Conservation (phyloP, 495 filamentous ascomycete species). For the Aspergillus heteromorphus region DNA sequence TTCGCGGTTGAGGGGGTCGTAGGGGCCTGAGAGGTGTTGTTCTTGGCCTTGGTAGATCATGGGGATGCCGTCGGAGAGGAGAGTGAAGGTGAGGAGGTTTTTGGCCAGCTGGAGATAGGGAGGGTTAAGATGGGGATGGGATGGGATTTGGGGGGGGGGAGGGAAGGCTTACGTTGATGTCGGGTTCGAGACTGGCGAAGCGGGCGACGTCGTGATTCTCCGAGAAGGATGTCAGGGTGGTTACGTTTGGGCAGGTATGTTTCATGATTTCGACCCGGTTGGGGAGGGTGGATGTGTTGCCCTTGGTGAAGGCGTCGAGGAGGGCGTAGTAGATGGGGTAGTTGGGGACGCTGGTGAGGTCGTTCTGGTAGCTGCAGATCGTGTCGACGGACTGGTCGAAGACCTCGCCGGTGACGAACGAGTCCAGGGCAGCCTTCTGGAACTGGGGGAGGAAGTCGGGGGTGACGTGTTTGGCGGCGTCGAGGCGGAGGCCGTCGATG, state of each 20-base stretch:
- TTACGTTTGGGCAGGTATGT: conserved; percentile 49
- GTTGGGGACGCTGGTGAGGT: conserved; percentile 54
- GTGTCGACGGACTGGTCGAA: conserved; percentile 14
- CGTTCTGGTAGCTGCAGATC: conserved; percentile 16
- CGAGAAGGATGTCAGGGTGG: conserved; percentile 61
- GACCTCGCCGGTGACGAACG: conserved; percentile 15
- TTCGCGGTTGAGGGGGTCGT: conserved; percentile 63
- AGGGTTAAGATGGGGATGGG: not conserved
- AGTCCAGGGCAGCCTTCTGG: conserved; percentile 8
- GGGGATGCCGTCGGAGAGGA: conserved; percentile 63
- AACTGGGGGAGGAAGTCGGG: conserved; percentile 61
- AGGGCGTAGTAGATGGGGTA: conserved; percentile 65
- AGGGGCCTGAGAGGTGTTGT: conserved; percentile 57
- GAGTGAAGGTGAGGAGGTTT: conserved; percentile 65
- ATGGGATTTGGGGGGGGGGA: not conserved
- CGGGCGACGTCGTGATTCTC: conserved; percentile 74
- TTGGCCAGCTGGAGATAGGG: conserved; percentile 38
- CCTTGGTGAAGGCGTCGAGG: conserved; percentile 53
- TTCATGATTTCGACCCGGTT: conserved; percentile 47
- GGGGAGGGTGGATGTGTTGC: conserved; percentile 49
- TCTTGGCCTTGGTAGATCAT: conserved; percentile 69
- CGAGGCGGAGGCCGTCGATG: conserved; percentile 74
- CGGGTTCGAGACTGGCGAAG: conserved; percentile 45
- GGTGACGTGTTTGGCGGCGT: conserved; percentile 68
- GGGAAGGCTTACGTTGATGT: conserved; percentile 33